Percentiles rank a stretch among this genome's conserved stretches.
These are phyloP conservation scores for Cyclostephanos tholiformis DNA, from an alignment of 108 stramenopile genomes.

Conservation along the genomic window DNA sequence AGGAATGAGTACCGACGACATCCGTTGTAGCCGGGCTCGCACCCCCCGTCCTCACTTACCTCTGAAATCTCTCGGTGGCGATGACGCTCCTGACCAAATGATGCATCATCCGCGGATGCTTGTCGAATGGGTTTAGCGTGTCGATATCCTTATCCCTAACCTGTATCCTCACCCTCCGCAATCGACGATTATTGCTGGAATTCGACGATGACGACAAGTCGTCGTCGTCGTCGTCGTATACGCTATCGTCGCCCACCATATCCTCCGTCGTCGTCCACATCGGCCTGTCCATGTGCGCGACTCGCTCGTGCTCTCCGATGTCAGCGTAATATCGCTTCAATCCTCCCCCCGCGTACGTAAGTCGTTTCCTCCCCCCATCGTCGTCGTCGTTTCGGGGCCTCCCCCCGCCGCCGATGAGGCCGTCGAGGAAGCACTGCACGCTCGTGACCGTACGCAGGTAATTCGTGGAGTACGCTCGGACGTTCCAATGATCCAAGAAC, in stretches of 20 bases:
- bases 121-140: constrained; percentile 81
- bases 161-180: constrained; percentile 42
- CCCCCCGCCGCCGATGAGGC: constrained; percentile 53
- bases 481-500: constrained; percentile 70
- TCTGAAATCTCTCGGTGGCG: constrained; percentile 58
- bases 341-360: constrained; percentile 42
- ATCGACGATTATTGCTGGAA: no score
- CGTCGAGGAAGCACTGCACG: constrained; percentile 77
- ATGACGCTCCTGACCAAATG: constrained; percentile 65
- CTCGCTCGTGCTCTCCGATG: constrained; percentile 28
- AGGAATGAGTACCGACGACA: no score
- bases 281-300: constrained; percentile 27
- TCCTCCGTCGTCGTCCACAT: constrained; percentile 26
- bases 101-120: constrained; percentile 68
- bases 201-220: background rate
- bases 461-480: constrained; percentile 72
- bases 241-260: background rate
- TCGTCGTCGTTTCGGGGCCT: background rate
- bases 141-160: constrained; percentile 63
- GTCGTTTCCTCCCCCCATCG: background rate
- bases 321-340: constrained; percentile 42
- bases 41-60: background rate
- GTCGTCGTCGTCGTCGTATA: background rate
- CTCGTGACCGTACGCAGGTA: constrained; percentile 79
- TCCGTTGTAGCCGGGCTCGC: no score